Evolutionary conservation across 2,329 filamentous ascomycete genomes (phyloP).

Genomic region (Talaromyces sp.): DNA sequence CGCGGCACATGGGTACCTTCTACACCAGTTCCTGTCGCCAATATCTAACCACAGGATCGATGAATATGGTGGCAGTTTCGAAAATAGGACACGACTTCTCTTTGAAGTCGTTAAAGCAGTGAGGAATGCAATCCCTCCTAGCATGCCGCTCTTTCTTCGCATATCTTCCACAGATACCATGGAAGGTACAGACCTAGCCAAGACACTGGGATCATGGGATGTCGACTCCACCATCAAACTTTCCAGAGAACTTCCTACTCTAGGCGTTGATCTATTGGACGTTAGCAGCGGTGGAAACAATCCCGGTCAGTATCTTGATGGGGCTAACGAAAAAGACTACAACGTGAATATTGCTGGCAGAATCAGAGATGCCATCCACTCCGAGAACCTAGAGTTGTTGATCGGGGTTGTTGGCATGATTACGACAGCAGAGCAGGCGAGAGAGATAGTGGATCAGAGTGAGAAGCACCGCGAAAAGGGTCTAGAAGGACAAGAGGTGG

Average conservation of each 20-base stretch:
- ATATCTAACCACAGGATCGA: constrained; percentile 61
- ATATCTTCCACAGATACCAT: constrained; percentile 71
- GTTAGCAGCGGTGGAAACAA: constrained; percentile 43
- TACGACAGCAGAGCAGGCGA: constrained; percentile 48
- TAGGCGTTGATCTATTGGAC: constrained; percentile 42
- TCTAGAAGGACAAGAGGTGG: constrained; percentile 18
- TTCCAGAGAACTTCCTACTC: constrained; percentile 33
- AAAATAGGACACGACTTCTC: too few relatives aligned
- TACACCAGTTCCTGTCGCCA: constrained; percentile 65
- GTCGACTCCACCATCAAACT: constrained; percentile 34
- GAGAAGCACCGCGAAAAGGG: constrained; percentile 6
- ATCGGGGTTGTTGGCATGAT: constrained; percentile 51
- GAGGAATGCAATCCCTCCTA: too few relatives aligned
- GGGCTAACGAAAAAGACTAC: constrained; percentile 26
- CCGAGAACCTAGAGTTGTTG: constrained; percentile 33
- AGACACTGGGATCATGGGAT: constrained; percentile 26
- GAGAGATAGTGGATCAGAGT: constrained; percentile 36
- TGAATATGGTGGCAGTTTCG: constrained; percentile 11
- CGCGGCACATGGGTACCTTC: constrained; percentile 70
- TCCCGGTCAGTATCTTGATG: constrained; percentile 37
- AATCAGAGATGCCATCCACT: constrained; percentile 36
- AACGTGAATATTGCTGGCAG: constrained; percentile 28
- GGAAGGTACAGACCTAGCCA: constrained; percentile 37
- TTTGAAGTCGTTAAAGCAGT: too few relatives aligned
- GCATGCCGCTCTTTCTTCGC: constrained; percentile 67